Conservation (phyloP, 1,139 yeast genomes). For the Saccharomyces hybrid region DNA sequence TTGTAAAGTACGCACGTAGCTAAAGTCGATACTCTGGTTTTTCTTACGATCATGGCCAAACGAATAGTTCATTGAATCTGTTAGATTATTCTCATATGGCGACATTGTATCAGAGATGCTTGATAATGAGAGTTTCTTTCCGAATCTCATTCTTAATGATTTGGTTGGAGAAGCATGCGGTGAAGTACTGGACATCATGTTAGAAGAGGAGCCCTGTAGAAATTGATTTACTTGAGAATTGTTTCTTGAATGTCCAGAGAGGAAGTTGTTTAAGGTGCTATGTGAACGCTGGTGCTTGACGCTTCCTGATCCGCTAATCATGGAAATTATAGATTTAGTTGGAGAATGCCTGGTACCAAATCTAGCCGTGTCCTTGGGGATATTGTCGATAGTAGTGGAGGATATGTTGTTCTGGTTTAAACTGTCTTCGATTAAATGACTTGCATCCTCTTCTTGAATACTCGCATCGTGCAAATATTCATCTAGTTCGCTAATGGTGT, state of each 20-base stretch:
- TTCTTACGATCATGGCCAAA: conserved; percentile 15
- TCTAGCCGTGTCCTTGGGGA: conserved; percentile 11
- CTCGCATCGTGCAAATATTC: conserved; percentile 19
- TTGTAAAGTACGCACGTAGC: conserved; percentile 27
- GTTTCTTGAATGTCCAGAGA: conserved; percentile 13
- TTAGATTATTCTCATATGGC: conserved; percentile 3
- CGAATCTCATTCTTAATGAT: conserved; percentile 21
- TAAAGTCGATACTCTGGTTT: conserved; percentile 28
- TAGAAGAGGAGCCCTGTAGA: background rate
- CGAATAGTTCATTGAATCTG: conserved; percentile 4
- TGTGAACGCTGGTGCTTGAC: conserved; percentile 16
- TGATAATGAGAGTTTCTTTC: conserved; percentile 29
- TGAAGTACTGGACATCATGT: conserved; percentile 8
- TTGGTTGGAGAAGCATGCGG: conserved; percentile 28
- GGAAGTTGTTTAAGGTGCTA: conserved; percentile 8
- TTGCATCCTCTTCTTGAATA: conserved; percentile 11
- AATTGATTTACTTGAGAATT: conserved; percentile 16
- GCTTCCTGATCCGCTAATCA: conserved; percentile 21
- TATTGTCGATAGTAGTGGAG: conserved; percentile 10
- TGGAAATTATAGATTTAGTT: conserved; percentile 28
- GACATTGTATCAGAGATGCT: conserved; percentile 22
- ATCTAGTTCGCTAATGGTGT: conserved; percentile 26
- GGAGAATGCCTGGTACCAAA: conserved; percentile 26
- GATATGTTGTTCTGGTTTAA: conserved; percentile 20
- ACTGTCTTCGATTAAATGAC: conserved; percentile 19